Percentiles rank a stretch among this genome's conserved stretches.
These are phyloP conservation scores for Chromosphaera perkinsii DNA, from an alignment of 208 protist genomes.

Conservation along the genomic window DNA sequence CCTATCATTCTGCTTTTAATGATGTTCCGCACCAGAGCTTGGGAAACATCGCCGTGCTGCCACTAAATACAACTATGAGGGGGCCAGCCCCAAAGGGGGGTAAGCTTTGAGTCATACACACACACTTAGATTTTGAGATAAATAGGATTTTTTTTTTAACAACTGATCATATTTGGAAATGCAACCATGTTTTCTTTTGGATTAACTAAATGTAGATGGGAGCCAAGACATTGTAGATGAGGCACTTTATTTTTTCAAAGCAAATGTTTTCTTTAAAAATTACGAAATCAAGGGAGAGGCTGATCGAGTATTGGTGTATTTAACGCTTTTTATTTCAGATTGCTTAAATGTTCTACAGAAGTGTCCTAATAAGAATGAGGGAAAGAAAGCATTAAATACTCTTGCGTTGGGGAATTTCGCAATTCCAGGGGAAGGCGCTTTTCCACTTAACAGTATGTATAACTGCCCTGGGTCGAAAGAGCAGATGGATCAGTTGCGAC, in stretches of 20 bases:
- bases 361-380: constrained; percentile 47
- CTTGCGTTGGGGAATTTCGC: constrained; percentile 62
- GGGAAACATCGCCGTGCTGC: constrained; percentile 2
- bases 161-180: no score
- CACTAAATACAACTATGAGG: background rate
- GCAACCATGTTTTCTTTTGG: no score
- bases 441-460: constrained; percentile 56
- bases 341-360: constrained; percentile 34
- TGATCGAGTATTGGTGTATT: constrained; percentile 76
- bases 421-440: constrained; percentile 63
- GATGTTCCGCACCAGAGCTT: background rate
- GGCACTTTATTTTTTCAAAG: constrained; percentile 73
- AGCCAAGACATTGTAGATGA: constrained; percentile 28
- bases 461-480: constrained; percentile 37
- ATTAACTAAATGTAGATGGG: constrained; percentile 6
- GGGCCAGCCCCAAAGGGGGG: background rate
- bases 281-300: constrained; percentile 74
- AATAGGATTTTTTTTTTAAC: constrained; percentile 3
- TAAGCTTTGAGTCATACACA: background rate
- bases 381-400: constrained; percentile 56
- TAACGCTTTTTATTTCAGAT: constrained; percentile 77
- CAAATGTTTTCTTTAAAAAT: constrained; percentile 78
- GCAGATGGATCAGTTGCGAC: constrained; percentile 55
- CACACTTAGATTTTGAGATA: background rate
- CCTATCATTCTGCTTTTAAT: constrained; percentile 5